Conservation (phyloP, 139 green algal genomes). For the Coelastrella sp. region DNA sequence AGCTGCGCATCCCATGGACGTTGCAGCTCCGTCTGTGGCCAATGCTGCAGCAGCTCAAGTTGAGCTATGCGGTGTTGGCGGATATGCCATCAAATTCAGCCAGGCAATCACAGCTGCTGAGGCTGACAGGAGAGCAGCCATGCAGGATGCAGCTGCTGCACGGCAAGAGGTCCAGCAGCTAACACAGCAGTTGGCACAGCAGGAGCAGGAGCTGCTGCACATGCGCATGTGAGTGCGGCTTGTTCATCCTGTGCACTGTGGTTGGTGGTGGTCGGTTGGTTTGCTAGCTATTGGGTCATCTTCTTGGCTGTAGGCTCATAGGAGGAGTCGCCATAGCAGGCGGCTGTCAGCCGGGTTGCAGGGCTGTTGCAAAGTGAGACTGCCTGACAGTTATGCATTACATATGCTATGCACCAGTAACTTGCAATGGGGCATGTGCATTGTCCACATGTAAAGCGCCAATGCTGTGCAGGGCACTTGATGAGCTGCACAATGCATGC, state of each 20-base stretch:
- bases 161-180: background rate
- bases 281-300: background rate
- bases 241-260: background rate
- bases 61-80: background rate
- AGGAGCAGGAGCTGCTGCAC: conserved; percentile 43
- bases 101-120: conserved; percentile 10
- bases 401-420: no score
- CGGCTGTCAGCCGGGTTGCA: background rate
- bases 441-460: background rate
- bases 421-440: no score
- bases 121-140: background rate
- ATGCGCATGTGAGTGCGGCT: conserved; percentile 3
- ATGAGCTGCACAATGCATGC: conserved; percentile 7
- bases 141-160: background rate
- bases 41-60: background rate
- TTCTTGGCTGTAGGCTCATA: background rate
- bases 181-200: conserved; percentile 1
- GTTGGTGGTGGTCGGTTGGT: background rate
- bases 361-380: no score
- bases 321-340: background rate
- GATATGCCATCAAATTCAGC: conserved; percentile 12
- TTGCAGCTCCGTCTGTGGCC: background rate
- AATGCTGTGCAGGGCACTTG: conserved; percentile 8
- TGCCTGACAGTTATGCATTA: no score
- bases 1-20: background rate